Conservation (phyloP, 179 eudicot species). For the Dionaea muscipula region DNA sequence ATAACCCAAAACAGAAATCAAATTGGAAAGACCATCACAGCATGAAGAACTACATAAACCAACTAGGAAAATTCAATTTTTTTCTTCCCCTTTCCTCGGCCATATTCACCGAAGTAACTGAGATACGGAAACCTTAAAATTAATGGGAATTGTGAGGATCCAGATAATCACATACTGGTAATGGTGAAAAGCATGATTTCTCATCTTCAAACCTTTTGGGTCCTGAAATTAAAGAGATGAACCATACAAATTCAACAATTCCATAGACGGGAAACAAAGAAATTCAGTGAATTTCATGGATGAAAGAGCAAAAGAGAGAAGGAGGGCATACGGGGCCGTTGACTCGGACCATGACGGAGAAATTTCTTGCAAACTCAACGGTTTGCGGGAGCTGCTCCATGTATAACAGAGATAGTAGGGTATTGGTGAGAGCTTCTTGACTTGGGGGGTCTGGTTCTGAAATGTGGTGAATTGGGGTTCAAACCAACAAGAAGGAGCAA, state of each 20-base stretch:
- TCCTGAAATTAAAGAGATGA: conserved; percentile 56
- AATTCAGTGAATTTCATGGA: too few species aligned
- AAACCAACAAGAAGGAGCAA: too few species aligned
- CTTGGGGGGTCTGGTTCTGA: too few species aligned
- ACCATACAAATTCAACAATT: not conserved
- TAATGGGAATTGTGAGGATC: not conserved
- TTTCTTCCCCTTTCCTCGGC: too few species aligned
- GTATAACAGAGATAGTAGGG: too few species aligned
- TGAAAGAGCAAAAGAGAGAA: not conserved
- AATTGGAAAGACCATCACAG: not conserved
- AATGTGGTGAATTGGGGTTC: too few species aligned
- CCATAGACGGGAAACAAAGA: too few species aligned
- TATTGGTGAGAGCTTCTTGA: too few species aligned
- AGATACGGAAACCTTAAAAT: not conserved
- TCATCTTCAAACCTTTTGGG: conserved; percentile 89
- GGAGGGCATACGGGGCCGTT: conserved; percentile 59
- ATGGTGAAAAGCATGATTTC: conserved; percentile 78
- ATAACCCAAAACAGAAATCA: not conserved
- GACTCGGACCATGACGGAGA: conserved; percentile 63
- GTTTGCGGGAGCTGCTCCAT: conserved; percentile 49
- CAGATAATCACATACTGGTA: conserved; percentile 37
- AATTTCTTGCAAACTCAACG: conserved; percentile 60
- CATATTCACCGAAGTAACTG: not conserved
- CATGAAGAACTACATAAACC: too few species aligned
- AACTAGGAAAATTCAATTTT: not conserved